These are phyloP conservation scores for Monosporascus sp. DNA, from an alignment of 2,329 filamentous ascomycete species.

Conservation along the genomic window DNA sequence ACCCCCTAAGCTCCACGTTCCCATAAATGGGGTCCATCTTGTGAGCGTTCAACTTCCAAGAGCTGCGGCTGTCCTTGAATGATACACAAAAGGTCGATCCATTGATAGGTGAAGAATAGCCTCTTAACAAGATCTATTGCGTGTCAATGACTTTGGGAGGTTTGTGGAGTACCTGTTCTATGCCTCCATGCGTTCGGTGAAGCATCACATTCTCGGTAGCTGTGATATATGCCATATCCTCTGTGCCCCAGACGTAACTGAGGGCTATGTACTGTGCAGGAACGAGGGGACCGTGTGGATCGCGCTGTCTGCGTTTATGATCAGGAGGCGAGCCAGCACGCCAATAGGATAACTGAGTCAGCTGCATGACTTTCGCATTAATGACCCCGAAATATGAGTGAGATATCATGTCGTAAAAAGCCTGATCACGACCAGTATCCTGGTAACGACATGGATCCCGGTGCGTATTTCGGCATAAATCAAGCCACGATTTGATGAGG, in stretches of 20 bases:
- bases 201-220: not conserved
- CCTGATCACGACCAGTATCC: not conserved
- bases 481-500: not conserved
- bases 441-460: not conserved
- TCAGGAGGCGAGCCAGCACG: not conserved
- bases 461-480: not conserved
- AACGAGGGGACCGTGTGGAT: not conserved
- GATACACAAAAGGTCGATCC: conserved; percentile 17
- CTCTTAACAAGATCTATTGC: not conserved
- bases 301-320: not conserved
- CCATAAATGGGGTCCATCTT: conserved; percentile 12
- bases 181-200: not conserved
- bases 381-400: not conserved
- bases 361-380: not conserved
- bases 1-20: conserved; percentile 4
- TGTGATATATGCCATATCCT: not conserved
- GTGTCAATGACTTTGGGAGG: not conserved
- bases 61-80: conserved; percentile 10
- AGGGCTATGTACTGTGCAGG: not conserved
- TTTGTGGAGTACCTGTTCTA: not conserved
- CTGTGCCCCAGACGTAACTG: not conserved
- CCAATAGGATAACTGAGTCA: not conserved
- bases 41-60: conserved; percentile 9
- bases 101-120: conserved; percentile 2
- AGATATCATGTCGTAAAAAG: not conserved